Conservation (phyloP, 768 basidiomycete species). For the Zangia roseola region DNA sequence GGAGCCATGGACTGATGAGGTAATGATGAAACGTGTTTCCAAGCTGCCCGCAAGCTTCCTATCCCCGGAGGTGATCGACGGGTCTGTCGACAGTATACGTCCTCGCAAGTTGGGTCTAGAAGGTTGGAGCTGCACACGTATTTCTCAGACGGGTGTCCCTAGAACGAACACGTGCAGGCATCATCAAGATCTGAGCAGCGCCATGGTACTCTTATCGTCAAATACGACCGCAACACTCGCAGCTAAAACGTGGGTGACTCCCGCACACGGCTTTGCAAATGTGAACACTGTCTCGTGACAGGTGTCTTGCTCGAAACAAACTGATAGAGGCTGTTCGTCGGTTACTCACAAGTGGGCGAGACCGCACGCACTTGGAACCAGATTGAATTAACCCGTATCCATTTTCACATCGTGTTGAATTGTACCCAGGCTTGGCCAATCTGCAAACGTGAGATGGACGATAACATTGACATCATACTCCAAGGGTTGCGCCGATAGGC, state of each 20-base stretch:
- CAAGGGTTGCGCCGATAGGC: conserved; percentile 13
- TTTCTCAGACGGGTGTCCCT: conserved; percentile 7
- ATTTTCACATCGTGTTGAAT: neutral
- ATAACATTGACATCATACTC: conserved; percentile 6
- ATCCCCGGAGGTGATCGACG: conserved; percentile 24
- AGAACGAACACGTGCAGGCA: conserved; percentile 19
- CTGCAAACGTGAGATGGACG: neutral
- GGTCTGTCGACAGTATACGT: conserved; percentile 1
- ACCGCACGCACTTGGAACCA: neutral
- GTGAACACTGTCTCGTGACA: conserved; percentile 3
- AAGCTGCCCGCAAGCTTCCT: conserved; percentile 8
- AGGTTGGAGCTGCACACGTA: neutral
- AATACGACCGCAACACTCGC: conserved; percentile 13
- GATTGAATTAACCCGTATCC: neutral
- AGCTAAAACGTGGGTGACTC: conserved; percentile 1
- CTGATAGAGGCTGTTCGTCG: neutral
- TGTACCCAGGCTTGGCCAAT: neutral
- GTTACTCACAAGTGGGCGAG: neutral
- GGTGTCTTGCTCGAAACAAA: neutral
- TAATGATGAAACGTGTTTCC: conserved; percentile 30
- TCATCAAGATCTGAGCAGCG: conserved; percentile 7
- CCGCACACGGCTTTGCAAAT: conserved; percentile 14
- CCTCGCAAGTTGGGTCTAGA: conserved; percentile 1
- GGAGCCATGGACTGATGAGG: conserved; percentile 31
- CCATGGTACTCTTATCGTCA: conserved; percentile 25